phyloP scores from a whole-genome alignment of 2,329 filamentous ascomycete genomes.

The Herpomyces periplanetae region DNA sequence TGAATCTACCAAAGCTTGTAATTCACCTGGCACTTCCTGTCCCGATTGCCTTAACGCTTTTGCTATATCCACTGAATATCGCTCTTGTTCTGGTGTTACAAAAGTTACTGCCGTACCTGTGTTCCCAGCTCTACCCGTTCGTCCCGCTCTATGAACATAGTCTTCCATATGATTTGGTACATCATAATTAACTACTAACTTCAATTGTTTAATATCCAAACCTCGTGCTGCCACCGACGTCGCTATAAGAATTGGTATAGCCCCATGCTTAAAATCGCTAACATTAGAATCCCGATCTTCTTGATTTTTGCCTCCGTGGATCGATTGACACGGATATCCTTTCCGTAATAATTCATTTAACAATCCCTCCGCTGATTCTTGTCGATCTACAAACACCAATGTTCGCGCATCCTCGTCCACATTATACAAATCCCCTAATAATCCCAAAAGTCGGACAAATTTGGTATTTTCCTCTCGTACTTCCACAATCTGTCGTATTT shows the following conservation, averaged over 20 bases:
- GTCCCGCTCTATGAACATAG: constrained; percentile 72
- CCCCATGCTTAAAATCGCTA: constrained; percentile 62
- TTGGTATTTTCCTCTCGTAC: constrained; percentile 46
- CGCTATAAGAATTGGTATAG: constrained; percentile 58
- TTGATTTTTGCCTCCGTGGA: constrained; percentile 76
- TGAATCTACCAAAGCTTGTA: constrained; percentile 18
- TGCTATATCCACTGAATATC: constrained; percentile 48
- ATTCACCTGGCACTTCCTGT: constrained; percentile 31
- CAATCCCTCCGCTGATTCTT: constrained; percentile 51
- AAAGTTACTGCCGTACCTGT: constrained; percentile 84
- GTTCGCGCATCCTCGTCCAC: constrained; percentile 60
- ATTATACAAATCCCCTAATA: constrained; percentile 53
- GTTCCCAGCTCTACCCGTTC: constrained; percentile 74
- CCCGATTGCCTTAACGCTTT: constrained; percentile 78
- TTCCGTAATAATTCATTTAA: constrained; percentile 40
- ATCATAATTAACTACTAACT: constrained; percentile 81
- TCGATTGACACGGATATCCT: constrained; percentile 64
- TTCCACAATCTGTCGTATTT: constrained; percentile 69
- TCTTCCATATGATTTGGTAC: constrained; percentile 79
- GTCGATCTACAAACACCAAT: constrained; percentile 62
- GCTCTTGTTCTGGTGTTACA: constrained; percentile 59
- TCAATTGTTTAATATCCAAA: constrained; percentile 76
- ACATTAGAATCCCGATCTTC: constrained; percentile 73
- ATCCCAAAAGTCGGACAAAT: constrained; percentile 41
- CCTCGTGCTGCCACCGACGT: constrained; percentile 84